Base-by-base conservation (phyloP, 192 early-diverging fungal genomes). In the Backusella westeae region DNA sequence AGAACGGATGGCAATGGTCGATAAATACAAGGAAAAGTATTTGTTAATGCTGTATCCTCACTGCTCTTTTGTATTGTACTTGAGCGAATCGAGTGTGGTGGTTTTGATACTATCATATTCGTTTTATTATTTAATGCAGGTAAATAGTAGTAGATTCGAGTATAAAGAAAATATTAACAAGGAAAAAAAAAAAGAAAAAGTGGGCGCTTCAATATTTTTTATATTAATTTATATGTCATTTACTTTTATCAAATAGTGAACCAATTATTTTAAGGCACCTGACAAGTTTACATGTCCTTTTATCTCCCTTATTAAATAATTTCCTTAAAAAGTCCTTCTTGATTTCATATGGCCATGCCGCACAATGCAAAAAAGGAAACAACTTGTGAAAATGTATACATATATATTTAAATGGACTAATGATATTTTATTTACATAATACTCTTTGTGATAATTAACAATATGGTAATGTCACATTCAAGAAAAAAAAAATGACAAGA, bases 1-100 rank as follows among this genome's bases (percentile, higher is more conserved):
- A 77, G 35, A 7, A 77, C 49, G 8, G 69, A 41, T 26, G 76
- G 76, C 34, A 77, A 41, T 17, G 76, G 69, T 39, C 70, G 39
- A 32, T 32, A 32, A 32, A 32, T 32, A 32, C 32, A 32, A 32
- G 32, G 32, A 32, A 32, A 32, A 32, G 32, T 32, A 32, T 32
- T 32, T 32, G 32, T 32, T 32, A 44, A 7, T 39, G 67, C 1
- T 44, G 6, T 2, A 42, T 39, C 12, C 9, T 70, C 9, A 32
- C 12, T 21, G 2, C 29, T 39, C 66, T 34, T 67, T 67, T 38
- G 34, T 21, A 39, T 39, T 21, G 56, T 29, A 29, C 10, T 63
- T 63, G 56, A 63, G 41, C 41, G 8, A 26, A 69, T 38, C 9
- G 35, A 59, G 26, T 59, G 53, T 8, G 53, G 12, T 41, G 67